Conservation (phyloP, 2,329 filamentous ascomycete genomes). For the Geosmithia putterillii region DNA sequence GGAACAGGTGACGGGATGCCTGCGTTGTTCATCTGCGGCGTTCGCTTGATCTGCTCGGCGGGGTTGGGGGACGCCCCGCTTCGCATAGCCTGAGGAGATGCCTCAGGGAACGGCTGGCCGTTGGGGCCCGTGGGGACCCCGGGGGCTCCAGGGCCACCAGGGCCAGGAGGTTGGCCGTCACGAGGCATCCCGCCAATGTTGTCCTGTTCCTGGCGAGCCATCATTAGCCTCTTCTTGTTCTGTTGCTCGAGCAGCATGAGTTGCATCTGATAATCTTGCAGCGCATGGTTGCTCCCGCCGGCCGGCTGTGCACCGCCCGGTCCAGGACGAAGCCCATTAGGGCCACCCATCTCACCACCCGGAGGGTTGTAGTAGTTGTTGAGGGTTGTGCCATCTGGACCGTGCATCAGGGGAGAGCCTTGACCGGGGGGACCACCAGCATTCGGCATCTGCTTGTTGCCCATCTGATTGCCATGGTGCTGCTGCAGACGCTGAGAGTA, state of each 20-base stretch:
- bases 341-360: slow-evolving; percentile 39
- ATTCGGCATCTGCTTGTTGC: slow-evolving; percentile 69
- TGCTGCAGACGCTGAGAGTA: slow-evolving; percentile 78
- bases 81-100: slow-evolving; percentile 57
- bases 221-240: slow-evolving; percentile 76
- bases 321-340: slow-evolving; percentile 46
- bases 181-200: slow-evolving; percentile 35
- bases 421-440: slow-evolving; percentile 58
- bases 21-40: slow-evolving; percentile 58
- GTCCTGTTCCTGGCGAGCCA: slow-evolving; percentile 73
- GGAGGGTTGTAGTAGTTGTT: slow-evolving; percentile 48
- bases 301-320: slow-evolving; percentile 33
- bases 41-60: slow-evolving; percentile 68
- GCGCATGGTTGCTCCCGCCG: slow-evolving; percentile 58
- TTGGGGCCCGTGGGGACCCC: slow-evolving; percentile 42
- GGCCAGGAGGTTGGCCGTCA: slow-evolving; percentile 31
- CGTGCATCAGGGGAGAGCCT: slow-evolving; percentile 75
- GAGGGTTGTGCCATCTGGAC: slow-evolving; percentile 49
- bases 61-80: slow-evolving; percentile 66
- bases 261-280: slow-evolving; percentile 85
- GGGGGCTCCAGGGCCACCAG: slow-evolving; percentile 41
- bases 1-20: slow-evolving; percentile 61
- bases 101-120: slow-evolving; percentile 52
- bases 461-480: slow-evolving; percentile 71
- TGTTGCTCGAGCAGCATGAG: slow-evolving; percentile 78